Percentiles rank a stretch among this genome's conserved stretches.
These are phyloP conservation scores for Lachnellula suecica DNA, from an alignment of 2,329 filamentous ascomycete species.

Conservation along the genomic window DNA sequence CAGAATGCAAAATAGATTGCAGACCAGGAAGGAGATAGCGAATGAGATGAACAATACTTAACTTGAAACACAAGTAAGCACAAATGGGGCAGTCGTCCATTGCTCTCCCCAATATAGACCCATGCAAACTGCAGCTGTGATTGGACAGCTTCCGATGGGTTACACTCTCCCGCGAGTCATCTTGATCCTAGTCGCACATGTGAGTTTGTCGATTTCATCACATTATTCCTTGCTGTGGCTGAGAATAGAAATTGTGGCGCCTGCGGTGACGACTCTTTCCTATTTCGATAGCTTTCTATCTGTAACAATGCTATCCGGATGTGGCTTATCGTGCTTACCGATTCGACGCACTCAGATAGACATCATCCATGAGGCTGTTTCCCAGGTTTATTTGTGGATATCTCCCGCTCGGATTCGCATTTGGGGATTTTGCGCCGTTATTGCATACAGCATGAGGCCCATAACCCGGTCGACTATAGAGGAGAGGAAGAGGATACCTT, in stretches of 20 bases:
- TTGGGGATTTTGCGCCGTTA: too few species aligned
- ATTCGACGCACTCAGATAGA: neutral
- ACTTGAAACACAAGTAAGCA: neutral
- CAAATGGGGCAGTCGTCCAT: neutral
- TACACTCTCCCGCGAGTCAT: neutral
- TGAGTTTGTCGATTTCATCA: neutral
- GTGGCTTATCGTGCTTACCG: conserved; percentile 1
- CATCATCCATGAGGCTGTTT: neutral
- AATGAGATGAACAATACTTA: neutral
- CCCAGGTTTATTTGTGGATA: too few species aligned
- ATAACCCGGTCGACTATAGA: too few species aligned
- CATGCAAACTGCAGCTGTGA: neutral
- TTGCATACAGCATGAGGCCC: too few species aligned
- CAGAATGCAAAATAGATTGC: neutral
- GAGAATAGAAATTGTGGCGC: neutral
- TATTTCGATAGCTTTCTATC: neutral
- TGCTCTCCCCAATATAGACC: neutral
- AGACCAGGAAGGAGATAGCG: neutral
- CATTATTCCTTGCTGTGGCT: neutral
- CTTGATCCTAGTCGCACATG: neutral
- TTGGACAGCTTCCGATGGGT: neutral
- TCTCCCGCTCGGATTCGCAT: too few species aligned
- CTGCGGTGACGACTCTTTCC: neutral
- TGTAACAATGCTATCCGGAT: neutral
- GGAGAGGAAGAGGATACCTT: too few species aligned